Evolutionary conservation across 768 basidiomycete species (phyloP).

Genomic region (Collybia nuda): DNA sequence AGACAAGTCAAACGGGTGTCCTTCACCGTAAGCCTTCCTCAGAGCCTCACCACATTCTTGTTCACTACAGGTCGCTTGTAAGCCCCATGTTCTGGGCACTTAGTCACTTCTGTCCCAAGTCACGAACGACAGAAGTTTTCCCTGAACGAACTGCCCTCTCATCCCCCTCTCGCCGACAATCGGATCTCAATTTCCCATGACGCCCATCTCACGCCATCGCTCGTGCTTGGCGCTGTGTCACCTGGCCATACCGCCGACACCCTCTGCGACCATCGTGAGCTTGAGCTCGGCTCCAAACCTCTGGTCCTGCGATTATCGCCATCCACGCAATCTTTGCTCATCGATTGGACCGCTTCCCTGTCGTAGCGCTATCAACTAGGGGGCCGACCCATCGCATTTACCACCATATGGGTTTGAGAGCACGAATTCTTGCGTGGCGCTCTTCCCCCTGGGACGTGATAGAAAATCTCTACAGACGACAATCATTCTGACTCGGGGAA

Average conservation of each 20-base stretch:
- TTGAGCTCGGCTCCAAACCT: background rate
- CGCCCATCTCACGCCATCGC: background rate
- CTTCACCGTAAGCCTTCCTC: too few relatives aligned
- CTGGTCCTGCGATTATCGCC: background rate
- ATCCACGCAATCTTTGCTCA: background rate
- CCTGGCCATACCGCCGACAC: background rate
- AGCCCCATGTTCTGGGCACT: too few relatives aligned
- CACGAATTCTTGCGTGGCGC: too few relatives aligned
- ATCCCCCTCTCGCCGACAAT: background rate
- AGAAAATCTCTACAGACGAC: background rate
- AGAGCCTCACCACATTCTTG: too few relatives aligned
- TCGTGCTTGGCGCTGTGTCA: background rate
- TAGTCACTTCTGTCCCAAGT: too few relatives aligned
- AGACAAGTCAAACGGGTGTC: too few relatives aligned
- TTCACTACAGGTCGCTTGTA: too few relatives aligned
- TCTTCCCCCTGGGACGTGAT: background rate
- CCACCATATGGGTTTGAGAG: too few relatives aligned
- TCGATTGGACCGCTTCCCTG: background rate
- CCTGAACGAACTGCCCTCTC: background rate
- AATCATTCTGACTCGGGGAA: slow-evolving; percentile 6
- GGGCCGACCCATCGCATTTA: too few relatives aligned
- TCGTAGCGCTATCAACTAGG: too few relatives aligned
- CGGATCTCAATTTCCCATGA: background rate
- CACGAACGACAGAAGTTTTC: too few relatives aligned
- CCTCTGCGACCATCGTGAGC: background rate